Percentiles rank a stretch among this genome's conserved stretches.
Conservation (phyloP, 139 green algal genomes). For the Gonium pectorale region DNA sequence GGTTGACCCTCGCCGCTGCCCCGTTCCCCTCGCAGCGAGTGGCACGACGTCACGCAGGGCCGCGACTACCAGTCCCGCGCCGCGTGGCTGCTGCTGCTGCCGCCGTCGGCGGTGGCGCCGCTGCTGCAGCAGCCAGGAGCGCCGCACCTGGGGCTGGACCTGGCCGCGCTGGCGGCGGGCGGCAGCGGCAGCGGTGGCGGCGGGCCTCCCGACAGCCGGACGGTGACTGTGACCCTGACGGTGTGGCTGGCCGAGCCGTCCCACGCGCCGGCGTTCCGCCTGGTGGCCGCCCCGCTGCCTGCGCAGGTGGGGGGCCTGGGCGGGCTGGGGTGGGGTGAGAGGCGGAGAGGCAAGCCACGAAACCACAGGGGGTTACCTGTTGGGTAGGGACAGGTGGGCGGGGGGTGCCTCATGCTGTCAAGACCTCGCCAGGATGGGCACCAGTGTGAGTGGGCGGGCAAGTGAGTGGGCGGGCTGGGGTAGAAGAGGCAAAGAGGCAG, state of each 20-base stretch:
- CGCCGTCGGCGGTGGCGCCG: conserved; percentile 5
- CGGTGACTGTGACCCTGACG: conserved; percentile 6
- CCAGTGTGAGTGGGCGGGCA: too few relatives aligned
- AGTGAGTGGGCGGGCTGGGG: too few relatives aligned
- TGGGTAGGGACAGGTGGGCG: too few relatives aligned
- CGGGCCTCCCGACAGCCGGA: neutral
- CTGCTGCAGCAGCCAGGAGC: neutral
- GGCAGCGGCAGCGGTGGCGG: neutral
- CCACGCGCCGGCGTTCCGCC: conserved; percentile 5
- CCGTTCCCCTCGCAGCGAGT: neutral
- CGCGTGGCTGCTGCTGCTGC: conserved; percentile 34
- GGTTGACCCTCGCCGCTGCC: too few relatives aligned
- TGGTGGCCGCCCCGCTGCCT: neutral
- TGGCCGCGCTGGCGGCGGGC: neutral
- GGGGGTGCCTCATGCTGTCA: too few relatives aligned
- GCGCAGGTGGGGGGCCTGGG: too few relatives aligned
- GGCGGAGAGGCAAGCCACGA: too few relatives aligned
- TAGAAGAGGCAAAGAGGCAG: too few relatives aligned
- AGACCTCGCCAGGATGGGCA: too few relatives aligned
- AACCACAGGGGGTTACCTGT: too few relatives aligned
- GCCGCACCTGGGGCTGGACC: too few relatives aligned
- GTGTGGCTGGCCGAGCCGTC: conserved; percentile 28
- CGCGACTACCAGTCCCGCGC: conserved; percentile 38
- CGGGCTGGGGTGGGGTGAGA: too few relatives aligned
- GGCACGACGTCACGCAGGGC: neutral